Evolutionary conservation across 345 rosid genomes (phyloP), one percentile per base, ranked within the genome.

Genomic region (Triadica sebifera): DNA sequence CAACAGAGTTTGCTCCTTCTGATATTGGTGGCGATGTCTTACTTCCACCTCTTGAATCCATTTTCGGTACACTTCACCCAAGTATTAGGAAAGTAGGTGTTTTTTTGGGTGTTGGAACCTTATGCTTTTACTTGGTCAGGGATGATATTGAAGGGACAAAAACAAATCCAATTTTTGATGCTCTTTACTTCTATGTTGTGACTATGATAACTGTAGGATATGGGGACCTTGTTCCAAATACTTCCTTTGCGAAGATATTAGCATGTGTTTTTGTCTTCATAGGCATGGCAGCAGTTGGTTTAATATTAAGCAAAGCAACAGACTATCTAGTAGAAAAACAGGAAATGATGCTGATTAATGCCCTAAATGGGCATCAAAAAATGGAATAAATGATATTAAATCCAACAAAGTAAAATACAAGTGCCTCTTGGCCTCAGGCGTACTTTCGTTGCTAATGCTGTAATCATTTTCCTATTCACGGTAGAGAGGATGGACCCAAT

Each of bases 161-260:
- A 78, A 89, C 94, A 51, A 84, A 87, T 67, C 85, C 71, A 45
- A 75, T 91, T 45, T 53, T 91, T 1, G 99, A 95, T 77, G 84
- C 99, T 12, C 15, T 90, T 22, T 95, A 92, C 73, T 91, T 92
- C 79, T 87, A 91, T 67, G 73, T 91, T 0, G 97, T 91, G 22
- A 95, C 97, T 3, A 92, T 95, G 99, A 95, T 98, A 50, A 91
- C 94, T 0, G 95, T 95, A 29, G 98, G 99, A 65, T 95, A 95
- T 63, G 98, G 99, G 47, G 99, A 95, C 87, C 93, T 95, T 9
- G 93, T 91, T 43, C 99, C 98, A 11, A 71, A 69, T 52, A 90
- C 85, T 56, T 71, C 69, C 60, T 52, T 74, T n/a, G 71, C 86
- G 0, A 91, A 91, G 74, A 84, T 95, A 62, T 88, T 95, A 20